Evolutionary conservation across 495 filamentous ascomycete genomes (phyloP).

Genomic region (Niebla homalea): DNA sequence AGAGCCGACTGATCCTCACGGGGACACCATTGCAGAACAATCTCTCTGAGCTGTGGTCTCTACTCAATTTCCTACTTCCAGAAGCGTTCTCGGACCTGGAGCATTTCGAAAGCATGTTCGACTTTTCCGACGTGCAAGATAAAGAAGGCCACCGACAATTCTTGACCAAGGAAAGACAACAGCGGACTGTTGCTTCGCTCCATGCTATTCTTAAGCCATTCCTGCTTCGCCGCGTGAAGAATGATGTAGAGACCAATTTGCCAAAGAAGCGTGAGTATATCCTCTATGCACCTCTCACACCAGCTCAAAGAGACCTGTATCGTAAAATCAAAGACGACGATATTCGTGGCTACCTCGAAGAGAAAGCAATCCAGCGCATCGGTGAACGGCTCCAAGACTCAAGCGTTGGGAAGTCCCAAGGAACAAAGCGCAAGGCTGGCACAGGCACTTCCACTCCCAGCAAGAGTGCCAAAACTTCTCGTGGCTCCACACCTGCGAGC

Average conservation of each 20-base stretch:
- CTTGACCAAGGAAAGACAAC: slow-evolving; percentile 63
- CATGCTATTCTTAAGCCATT: slow-evolving; percentile 89
- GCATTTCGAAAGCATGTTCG: slow-evolving; percentile 89
- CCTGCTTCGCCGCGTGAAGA: slow-evolving; percentile 75
- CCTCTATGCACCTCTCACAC: slow-evolving; percentile 76
- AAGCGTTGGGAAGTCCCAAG: slow-evolving; percentile 25
- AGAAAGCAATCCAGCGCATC: slow-evolving; percentile 61
- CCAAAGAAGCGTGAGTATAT: slow-evolving; percentile 96
- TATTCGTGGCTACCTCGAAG: slow-evolving; percentile 68
- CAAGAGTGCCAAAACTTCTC: slow-evolving; percentile 64
- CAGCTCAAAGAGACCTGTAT: slow-evolving; percentile 82
- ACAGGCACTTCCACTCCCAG: slow-evolving; percentile 29
- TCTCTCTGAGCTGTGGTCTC: slow-evolving; percentile 85
- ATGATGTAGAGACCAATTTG: slow-evolving; percentile 79
- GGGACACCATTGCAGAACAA: slow-evolving; percentile 96
- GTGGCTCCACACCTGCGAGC: slow-evolving; percentile 53
- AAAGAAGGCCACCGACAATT: slow-evolving; percentile 54
- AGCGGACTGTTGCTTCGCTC: slow-evolving; percentile 73
- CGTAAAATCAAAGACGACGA: slow-evolving; percentile 69
- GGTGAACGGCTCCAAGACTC: slow-evolving; percentile 25
- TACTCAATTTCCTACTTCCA: slow-evolving; percentile 86
- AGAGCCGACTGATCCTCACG: slow-evolving; percentile 82
- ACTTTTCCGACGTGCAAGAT: slow-evolving; percentile 80
- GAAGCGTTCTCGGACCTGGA: slow-evolving; percentile 82
- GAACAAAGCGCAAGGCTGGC: slow-evolving; percentile 41